A percentile compares a stretch with the other conserved stretches of the same genome.
Conservation (phyloP, 768 basidiomycete genomes). For the Boletus subcaerulescens region DNA sequence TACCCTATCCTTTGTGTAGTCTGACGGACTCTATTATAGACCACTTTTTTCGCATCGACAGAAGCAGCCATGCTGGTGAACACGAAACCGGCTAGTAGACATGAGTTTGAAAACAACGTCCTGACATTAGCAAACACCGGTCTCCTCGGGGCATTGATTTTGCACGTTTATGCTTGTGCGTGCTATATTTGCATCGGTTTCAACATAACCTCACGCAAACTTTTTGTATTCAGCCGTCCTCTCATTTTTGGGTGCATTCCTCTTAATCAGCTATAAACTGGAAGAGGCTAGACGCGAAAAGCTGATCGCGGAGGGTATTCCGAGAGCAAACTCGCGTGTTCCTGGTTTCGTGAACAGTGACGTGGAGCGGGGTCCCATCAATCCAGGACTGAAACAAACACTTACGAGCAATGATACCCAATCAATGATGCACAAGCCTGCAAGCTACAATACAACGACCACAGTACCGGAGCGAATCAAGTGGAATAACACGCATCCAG, state of each 20-base stretch:
- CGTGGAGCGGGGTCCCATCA: not conserved
- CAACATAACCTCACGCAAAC: not conserved
- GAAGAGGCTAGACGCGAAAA: slow-evolving; percentile 50
- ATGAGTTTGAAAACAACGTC: slow-evolving; percentile 7
- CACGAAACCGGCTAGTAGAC: slow-evolving; percentile 30
- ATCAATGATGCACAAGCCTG: not conserved
- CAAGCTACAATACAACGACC: not conserved
- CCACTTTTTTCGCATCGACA: slow-evolving; percentile 60
- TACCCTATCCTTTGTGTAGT: not conserved
- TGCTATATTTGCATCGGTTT: slow-evolving; percentile 1
- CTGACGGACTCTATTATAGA: slow-evolving; percentile 32
- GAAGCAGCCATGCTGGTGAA: slow-evolving; percentile 52
- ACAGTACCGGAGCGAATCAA: not conserved
- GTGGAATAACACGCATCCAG: not conserved
- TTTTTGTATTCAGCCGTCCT: slow-evolving; percentile 31
- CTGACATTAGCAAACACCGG: slow-evolving; percentile 41
- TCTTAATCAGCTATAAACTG: slow-evolving; percentile 53
- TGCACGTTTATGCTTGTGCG: slow-evolving; percentile 53
- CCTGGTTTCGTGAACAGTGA: not conserved
- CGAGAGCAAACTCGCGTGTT: slow-evolving; percentile 17
- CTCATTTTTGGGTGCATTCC: slow-evolving; percentile 57
- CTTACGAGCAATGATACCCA: not conserved
- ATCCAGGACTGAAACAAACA: too few species aligned
- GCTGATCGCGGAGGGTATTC: slow-evolving; percentile 34
- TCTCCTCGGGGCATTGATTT: slow-evolving; percentile 49